These are phyloP conservation scores for Borovskyia barvae DNA, from an alignment of 208 protist species.

Conservation along the genomic window DNA sequence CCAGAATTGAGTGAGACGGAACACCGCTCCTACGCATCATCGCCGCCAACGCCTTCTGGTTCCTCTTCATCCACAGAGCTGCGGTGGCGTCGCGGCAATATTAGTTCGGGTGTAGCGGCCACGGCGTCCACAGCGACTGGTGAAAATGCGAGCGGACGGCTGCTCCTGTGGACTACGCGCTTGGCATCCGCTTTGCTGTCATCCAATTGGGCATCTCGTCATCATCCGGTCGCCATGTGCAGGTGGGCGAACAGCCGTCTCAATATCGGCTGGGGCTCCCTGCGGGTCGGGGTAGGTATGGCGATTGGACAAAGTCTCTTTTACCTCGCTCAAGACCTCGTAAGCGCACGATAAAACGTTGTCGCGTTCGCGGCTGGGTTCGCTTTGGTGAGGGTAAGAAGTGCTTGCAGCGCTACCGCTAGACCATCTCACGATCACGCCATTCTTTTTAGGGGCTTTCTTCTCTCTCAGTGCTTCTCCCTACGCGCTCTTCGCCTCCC, in stretches of 20 bases:
- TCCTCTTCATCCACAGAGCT: not conserved
- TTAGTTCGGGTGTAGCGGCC: too few relatives aligned
- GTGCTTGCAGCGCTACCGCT: too few relatives aligned
- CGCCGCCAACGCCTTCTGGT: not conserved
- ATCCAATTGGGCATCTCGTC: too few relatives aligned
- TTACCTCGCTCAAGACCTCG: conserved; percentile 63
- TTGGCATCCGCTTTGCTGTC: too few relatives aligned
- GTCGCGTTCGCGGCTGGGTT: not conserved
- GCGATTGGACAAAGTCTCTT: conserved; percentile 84
- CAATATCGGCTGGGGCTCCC: conserved; percentile 89
- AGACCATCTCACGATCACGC: too few relatives aligned
- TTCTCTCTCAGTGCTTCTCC: too few relatives aligned
- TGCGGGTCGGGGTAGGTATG: conserved; percentile 88
- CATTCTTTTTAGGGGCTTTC: too few relatives aligned
- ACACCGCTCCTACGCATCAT: conserved; percentile 1
- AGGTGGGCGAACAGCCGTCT: conserved; percentile 81
- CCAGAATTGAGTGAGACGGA: conserved; percentile 31
- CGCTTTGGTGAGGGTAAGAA: not conserved
- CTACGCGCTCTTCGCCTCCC: too few relatives aligned
- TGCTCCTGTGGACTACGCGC: not conserved
- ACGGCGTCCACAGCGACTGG: not conserved
- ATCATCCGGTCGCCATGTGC: conserved; percentile 70
- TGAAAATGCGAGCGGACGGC: too few relatives aligned
- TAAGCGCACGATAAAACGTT: conserved; percentile 10
- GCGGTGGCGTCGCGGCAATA: too few relatives aligned